Evolutionary conservation across 2,329 filamentous ascomycete species (phyloP), one percentile per base, ranked within the genome.

Genomic region (Neonectria coccinea): DNA sequence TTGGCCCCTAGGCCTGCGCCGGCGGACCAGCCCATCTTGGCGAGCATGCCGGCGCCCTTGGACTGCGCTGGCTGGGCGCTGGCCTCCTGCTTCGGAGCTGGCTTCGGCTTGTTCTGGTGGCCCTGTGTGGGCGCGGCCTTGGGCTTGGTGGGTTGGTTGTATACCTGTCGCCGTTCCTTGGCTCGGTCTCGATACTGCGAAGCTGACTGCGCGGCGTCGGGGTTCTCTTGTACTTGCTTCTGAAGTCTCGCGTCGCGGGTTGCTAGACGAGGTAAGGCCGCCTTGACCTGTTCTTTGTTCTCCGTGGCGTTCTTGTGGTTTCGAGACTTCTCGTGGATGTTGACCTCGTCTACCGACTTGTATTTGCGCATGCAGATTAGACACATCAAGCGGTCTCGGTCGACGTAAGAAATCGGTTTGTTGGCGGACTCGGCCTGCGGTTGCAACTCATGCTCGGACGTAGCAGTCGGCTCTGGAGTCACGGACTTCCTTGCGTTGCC

Each of bases 21-120:
- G 1, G 84, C 81, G 22, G 81, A 87, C 90, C 90, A 92, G 27
- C 91, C 91, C 87, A 92, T 91, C 81, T 92, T 92, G 42, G 88
- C 87, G 42, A 93, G 81, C 73, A 92, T 83, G 3, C 88, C 87
- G 0, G 88, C 88, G 12, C 90, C 89, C 76, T 90, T 92, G 39
- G 87, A 89, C 64, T 82, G 79, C 54, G 76, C 75, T 7, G 82
- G 78, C 33, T 64, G 64, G 7, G 69, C 63, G 3, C 48, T 55
- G 14, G 71, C 71, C 5, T 75, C 72, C 25, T 58, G 33, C 55
- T 72, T 70, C 9, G 67, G 27, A 14, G 64, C 50, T 3, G 67
- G 29, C 12, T 76, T 76, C 4, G 76, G 67, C 47, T 82, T 81
- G 20, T 79, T 72, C 59, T 83, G 80, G 44, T 75, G 70, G 75